Base-by-base conservation (phyloP, 1,284 basidiomycete species). In the Rhodotorula sp. region DNA sequence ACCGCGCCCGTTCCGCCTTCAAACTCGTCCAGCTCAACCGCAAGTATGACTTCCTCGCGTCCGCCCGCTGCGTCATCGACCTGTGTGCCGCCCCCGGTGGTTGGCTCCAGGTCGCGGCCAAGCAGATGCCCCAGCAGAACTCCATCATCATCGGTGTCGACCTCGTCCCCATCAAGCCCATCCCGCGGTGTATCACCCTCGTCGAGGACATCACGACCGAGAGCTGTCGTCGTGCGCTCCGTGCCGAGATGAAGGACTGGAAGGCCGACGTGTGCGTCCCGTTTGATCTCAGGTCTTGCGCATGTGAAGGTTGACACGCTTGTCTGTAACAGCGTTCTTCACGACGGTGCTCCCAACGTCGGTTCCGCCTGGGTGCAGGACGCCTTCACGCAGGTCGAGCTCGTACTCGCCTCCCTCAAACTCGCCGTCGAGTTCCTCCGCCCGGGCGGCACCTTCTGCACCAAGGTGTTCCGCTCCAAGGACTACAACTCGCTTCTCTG, bases 361-460 rank as follows among this genome's bases (percentile, higher is more conserved):
- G 97, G 97, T 86, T 92, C 94, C 42, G 97, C 97, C 19, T 99
- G 97, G 97, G 88, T 99, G 71, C 97, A 99, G 82, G 97, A 99
- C 83, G 97, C 97, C 1, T 99, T 96, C 84, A 90, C 89, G 72
- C 97, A 99, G 81, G 93, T 93, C 61, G 97, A 99, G 82, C 90
- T 99, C 71, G 96, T 97, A 68, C 87, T 99, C 70, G 95, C 93
- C 87, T 92, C 91, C 81, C 85, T 99, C 79, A 97, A 95, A 83
- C 89, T 99, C 70, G 96, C 97, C 21, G 93, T 94, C 66, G 96
- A 99, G 80, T 99, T 99, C 81, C 86, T 99, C 72, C 84, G 86
- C 58, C 94, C 95, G 80, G 97, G 96, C 53, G 95, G 95, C 66
- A 92, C 90, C 42, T 99, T 99, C 81, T 91, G 99, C 55, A 98